Evolutionary conservation across 2,329 filamentous ascomycete genomes (phyloP).

Genomic region (Neocatenulostroma microsporum): DNA sequence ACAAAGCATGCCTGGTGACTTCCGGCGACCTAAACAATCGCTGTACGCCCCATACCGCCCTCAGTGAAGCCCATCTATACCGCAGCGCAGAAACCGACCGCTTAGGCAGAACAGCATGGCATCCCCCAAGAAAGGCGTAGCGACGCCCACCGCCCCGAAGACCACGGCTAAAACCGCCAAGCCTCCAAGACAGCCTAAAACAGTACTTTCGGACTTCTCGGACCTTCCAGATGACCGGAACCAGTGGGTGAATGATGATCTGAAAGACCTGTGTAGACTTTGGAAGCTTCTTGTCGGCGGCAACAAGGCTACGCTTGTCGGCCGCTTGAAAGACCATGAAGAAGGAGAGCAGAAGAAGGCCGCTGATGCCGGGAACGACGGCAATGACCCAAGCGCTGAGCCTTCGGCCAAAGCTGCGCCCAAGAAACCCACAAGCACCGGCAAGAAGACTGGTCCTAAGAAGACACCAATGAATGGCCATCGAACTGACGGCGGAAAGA

Average conservation of each 20-base stretch:
- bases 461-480: neutral
- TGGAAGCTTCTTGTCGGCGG: neutral
- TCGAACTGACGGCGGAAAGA: neutral
- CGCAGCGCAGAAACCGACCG: too few species aligned
- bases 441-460: neutral
- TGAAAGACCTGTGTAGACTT: slow-evolving; percentile 1
- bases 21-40: too few species aligned
- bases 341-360: neutral
- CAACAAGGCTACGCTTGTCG: neutral
- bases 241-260: neutral
- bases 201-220: neutral
- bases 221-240: neutral
- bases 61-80: too few species aligned
- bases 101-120: neutral
- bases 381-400: neutral
- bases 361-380: neutral
- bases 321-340: neutral
- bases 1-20: too few species aligned
- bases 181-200: neutral
- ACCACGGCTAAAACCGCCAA: neutral
- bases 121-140: neutral
- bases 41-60: too few species aligned
- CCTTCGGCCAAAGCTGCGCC: neutral
- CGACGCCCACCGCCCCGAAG: neutral
- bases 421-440: neutral